Evolutionary conservation across 176 grass and related monocot species (phyloP), one percentile per base, ranked within the genome.

Genomic region (Paspalum notatum): DNA sequence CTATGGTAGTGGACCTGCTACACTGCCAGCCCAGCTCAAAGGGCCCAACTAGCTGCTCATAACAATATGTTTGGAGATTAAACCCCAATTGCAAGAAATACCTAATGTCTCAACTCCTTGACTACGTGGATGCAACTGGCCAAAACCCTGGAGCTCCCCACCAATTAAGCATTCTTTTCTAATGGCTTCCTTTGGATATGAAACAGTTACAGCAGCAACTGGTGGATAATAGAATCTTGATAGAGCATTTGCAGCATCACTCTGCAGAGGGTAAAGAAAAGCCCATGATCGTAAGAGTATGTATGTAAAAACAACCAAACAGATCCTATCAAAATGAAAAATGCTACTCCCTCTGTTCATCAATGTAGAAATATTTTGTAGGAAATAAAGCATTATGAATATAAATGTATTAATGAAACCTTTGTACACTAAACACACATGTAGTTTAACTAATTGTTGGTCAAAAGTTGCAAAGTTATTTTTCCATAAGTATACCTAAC

Each of bases 221-320:
- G 96, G 92, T 59, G 96, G 92, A 71, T 99, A 95, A 91, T 91
- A 93, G 64, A 99, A 90, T 84, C 80, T 94, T 81, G 92, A 93
- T 37, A 95, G 88, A 48, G 86, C 88, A 89, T 95, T 90, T 39
- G 90, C 92, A 51, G 90, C 96, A 76, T 91, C 92, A 41, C 49
- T 83, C 92, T 95, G 82, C 46, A 66, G 45, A 54, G 11, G 48
- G 40, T 0, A 17, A 48, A 72, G 15, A 54, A 88, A 58, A n/a
- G 69, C 77, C 41, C 63, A 76, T 80, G 38, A 61, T 25, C 76
- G 82, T 57, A 21, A 4, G 4, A 76, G 59, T 9, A 82, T 72
- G 71, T 51, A 82, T 77, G 38, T n/a, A 22, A 59, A 68, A 14
- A 76, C 12, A 55, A 51, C 56, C 17, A 12, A 48, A 80, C 37